These are phyloP conservation scores for Fragilaria crotonensis DNA, from an alignment of 108 stramenopile genomes.

Conservation along the genomic window DNA sequence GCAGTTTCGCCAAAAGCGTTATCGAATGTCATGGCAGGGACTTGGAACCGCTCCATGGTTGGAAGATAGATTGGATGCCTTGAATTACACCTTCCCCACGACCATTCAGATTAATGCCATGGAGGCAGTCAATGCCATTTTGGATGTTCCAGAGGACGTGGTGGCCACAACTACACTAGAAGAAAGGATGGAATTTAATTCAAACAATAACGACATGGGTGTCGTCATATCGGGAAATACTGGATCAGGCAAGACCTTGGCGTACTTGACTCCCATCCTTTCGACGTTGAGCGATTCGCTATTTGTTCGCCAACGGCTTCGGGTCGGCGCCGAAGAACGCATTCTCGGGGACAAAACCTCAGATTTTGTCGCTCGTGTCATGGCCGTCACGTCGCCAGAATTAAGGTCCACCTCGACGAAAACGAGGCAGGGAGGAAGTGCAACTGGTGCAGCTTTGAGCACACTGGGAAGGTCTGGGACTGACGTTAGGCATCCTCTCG, in stretches of 20 bases:
- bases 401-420: constrained; percentile 43
- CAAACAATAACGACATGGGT: constrained; percentile 58
- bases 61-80: constrained; percentile 53
- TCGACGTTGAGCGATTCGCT: constrained; percentile 69
- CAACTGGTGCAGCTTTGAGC: constrained; percentile 47
- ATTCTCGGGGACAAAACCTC: constrained; percentile 58
- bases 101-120: constrained; percentile 85
- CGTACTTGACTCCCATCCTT: constrained; percentile 71
- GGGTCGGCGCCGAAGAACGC: constrained; percentile 68
- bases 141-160: constrained; percentile 27
- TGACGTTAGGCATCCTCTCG: constrained; percentile 72
- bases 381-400: constrained; percentile 56
- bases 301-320: constrained; percentile 62
- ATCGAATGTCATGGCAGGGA: constrained; percentile 68
- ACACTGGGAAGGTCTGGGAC: constrained; percentile 64
- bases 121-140: constrained; percentile 70
- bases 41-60: constrained; percentile 81
- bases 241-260: constrained; percentile 69
- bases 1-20: constrained; percentile 22
- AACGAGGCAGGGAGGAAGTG: constrained; percentile 28
- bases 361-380: constrained; percentile 60
- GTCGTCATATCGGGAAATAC: constrained; percentile 55
- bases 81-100: constrained; percentile 73
- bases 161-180: constrained; percentile 45
- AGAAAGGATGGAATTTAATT: constrained; percentile 28